Percentiles rank a stretch among this genome's conserved stretches.
phyloP scores from a whole-genome alignment of 2,329 filamentous ascomycete species.

The Echinosphaeria canescens region DNA sequence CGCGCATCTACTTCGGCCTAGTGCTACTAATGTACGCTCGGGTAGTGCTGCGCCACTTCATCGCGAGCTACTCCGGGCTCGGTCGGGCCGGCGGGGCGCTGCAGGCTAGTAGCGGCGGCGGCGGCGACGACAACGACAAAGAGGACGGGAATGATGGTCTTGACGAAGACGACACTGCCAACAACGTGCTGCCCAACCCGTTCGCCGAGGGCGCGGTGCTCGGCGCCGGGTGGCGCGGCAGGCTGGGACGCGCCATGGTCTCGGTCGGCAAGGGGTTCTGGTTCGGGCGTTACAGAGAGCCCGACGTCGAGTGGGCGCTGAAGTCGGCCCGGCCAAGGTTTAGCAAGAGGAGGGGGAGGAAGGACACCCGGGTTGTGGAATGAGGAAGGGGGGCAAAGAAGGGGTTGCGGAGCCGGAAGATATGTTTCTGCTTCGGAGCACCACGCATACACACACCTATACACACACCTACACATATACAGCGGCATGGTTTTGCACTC shows the following conservation, averaged over 20 bases:
- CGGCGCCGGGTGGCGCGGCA: slow-evolving; percentile 60
- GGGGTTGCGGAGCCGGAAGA: no score
- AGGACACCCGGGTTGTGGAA: no score
- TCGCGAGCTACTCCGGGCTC: slow-evolving; percentile 22
- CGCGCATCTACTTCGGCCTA: slow-evolving; percentile 67
- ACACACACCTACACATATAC: no score
- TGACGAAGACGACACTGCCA: no score
- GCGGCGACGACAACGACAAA: no score
- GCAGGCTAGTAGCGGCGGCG: no score
- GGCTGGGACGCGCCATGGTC: slow-evolving; percentile 61
- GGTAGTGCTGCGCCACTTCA: slow-evolving; percentile 49
- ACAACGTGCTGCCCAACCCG: slow-evolving; percentile 28
- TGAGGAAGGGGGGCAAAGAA: no score
- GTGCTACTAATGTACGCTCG: slow-evolving; percentile 70
- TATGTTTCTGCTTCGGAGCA: no score
- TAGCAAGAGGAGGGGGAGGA: slow-evolving; percentile 3
- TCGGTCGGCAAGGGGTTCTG: slow-evolving; percentile 57
- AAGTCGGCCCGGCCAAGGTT: slow-evolving; percentile 23
- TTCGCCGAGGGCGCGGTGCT: slow-evolving; percentile 51
- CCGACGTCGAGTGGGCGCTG: slow-evolving; percentile 51
- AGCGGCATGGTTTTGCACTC: no score
- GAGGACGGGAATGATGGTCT: slow-evolving; percentile 1
- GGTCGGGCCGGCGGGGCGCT: no score
- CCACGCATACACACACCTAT: no score
- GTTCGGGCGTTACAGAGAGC: slow-evolving; percentile 42